Conservation (phyloP, 805 yeast genomes). For the Lachancea waltii region DNA sequence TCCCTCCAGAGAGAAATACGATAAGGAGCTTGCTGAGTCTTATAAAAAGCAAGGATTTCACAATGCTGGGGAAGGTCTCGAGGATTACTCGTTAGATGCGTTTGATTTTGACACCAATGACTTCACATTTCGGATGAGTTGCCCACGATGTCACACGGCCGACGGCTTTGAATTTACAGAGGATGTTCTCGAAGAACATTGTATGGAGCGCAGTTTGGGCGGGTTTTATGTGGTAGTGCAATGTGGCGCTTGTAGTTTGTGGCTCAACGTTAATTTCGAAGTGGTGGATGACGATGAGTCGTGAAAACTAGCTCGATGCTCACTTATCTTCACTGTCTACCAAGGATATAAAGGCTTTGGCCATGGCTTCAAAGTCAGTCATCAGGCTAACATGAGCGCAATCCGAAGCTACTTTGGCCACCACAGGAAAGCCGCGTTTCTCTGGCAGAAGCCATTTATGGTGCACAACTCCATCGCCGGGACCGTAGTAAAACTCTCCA, state of each 20-base stretch:
- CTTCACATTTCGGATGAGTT: conserved; percentile 38
- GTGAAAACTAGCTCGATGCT: not conserved
- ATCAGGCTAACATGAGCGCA: conserved; percentile 77
- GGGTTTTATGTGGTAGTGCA: conserved; percentile 68
- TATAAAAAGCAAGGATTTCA: conserved; percentile 32
- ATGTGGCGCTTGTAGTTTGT: conserved; percentile 76
- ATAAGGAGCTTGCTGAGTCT: conserved; percentile 36
- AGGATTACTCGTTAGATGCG: conserved; percentile 57
- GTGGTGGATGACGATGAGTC: conserved; percentile 24
- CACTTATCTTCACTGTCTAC: conserved; percentile 44
- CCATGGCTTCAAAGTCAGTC: conserved; percentile 68
- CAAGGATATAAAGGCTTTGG: conserved; percentile 60
- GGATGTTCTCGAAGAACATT: conserved; percentile 48
- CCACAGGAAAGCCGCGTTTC: conserved; percentile 61
- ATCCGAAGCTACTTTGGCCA: conserved; percentile 55
- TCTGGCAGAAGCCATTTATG: conserved; percentile 80
- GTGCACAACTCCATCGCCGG: conserved; percentile 91
- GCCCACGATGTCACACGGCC: conserved; percentile 58
- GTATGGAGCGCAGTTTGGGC: conserved; percentile 38
- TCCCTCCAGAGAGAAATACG: conserved; percentile 43
- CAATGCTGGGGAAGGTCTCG: conserved; percentile 60
- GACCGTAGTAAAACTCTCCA: conserved; percentile 73
- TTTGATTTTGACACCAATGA: conserved; percentile 40
- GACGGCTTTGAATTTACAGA: conserved; percentile 58
- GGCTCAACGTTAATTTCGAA: conserved; percentile 70